Conservation (phyloP, 805 yeast species). For the Wickerhamiella hasegawae region DNA sequence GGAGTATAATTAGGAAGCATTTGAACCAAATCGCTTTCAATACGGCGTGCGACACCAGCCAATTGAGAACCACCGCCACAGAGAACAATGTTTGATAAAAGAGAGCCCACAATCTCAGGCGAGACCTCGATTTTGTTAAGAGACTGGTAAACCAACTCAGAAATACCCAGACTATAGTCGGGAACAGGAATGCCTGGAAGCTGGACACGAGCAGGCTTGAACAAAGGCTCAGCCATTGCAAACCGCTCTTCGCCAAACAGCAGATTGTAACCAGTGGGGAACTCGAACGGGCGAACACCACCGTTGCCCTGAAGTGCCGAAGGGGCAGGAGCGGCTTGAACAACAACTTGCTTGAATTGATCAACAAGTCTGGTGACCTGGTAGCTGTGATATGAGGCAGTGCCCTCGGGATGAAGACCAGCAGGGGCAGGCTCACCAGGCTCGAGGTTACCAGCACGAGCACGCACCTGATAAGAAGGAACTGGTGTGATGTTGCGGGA, state of each 20-base stretch:
- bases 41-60: constrained; percentile 65
- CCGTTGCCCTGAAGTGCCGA: background rate
- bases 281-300: constrained; percentile 43
- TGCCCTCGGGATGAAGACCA: constrained; percentile 17
- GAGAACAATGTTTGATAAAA: constrained; percentile 74
- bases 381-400: constrained; percentile 38
- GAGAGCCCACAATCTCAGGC: constrained; percentile 50
- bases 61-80: constrained; percentile 73
- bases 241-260: constrained; percentile 37
- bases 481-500: constrained; percentile 21
- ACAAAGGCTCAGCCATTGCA: constrained; percentile 48
- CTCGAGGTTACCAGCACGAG: constrained; percentile 20
- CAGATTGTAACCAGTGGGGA: constrained; percentile 38
- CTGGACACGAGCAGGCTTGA: constrained; percentile 42
- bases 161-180: constrained; percentile 35
- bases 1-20: constrained; percentile 71
- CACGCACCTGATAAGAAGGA: constrained; percentile 23
- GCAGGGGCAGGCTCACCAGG: constrained; percentile 22
- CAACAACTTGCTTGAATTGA: constrained; percentile 62
- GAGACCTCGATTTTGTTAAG: constrained; percentile 33
- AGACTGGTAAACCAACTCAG: constrained; percentile 30
- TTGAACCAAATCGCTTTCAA: constrained; percentile 51
- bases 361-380: constrained; percentile 42
- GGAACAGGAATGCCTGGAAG: constrained; percentile 28
- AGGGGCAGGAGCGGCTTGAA: constrained; percentile 25